These are phyloP conservation scores for Salmacisia buchloeana DNA, from an alignment of 1,284 basidiomycete genomes.

Conservation along the genomic window DNA sequence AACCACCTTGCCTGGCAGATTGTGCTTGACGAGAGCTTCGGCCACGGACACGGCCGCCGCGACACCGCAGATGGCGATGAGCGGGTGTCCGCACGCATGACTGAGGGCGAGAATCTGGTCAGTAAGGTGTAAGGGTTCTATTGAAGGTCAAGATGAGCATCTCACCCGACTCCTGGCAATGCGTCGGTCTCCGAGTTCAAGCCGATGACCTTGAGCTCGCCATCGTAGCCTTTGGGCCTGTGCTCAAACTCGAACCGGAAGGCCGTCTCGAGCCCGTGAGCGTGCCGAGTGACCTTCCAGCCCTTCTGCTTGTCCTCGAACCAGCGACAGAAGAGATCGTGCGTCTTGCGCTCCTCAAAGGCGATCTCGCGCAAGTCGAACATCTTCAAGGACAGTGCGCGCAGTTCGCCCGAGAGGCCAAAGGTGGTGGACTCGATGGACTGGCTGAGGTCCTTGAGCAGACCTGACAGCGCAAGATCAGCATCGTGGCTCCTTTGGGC, in stretches of 20 bases:
- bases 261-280: constrained; percentile 58
- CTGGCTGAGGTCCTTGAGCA: constrained; percentile 19
- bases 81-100: constrained; percentile 58
- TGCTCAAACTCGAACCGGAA: constrained; percentile 65
- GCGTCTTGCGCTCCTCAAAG: constrained; percentile 40
- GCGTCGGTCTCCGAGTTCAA: constrained; percentile 66
- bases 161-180: constrained; percentile 52
- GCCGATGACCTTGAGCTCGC: constrained; percentile 31
- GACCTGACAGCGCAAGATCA: not conserved
- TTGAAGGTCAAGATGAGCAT: not conserved
- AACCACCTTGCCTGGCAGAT: constrained; percentile 67
- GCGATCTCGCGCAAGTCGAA: constrained; percentile 47
- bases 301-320: constrained; percentile 20
- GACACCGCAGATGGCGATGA: constrained; percentile 75
- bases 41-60: constrained; percentile 69
- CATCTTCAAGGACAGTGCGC: constrained; percentile 48
- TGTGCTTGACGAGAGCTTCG: constrained; percentile 60
- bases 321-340: constrained; percentile 39
- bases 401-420: constrained; percentile 34
- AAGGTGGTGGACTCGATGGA: constrained; percentile 33
- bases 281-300: constrained; percentile 44
- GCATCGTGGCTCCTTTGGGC: not conserved
- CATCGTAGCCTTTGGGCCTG: constrained; percentile 24
- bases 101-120: constrained; percentile 3
- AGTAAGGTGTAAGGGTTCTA: not conserved